Conservation (phyloP, 129 eudicot species). For the Ambrosia trifida region DNA sequence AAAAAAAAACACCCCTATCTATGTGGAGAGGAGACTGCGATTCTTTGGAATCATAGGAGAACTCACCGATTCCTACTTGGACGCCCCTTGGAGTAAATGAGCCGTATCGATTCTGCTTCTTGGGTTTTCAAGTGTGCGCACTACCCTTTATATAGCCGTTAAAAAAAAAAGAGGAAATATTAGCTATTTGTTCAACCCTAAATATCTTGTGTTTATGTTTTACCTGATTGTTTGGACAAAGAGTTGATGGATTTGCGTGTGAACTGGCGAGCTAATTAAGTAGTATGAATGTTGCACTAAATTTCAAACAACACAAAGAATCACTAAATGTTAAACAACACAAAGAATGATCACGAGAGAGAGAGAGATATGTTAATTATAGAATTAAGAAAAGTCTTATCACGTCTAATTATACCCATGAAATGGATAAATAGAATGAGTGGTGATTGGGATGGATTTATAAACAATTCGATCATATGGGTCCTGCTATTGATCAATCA, state of each 20-base stretch:
- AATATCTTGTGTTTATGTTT: no score
- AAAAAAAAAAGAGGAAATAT: no score
- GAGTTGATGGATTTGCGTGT: slow-evolving; percentile 25
- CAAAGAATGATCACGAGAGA: slow-evolving; percentile 20
- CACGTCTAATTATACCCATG: slow-evolving; percentile 37
- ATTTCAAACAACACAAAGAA: background rate
- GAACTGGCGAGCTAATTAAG: background rate
- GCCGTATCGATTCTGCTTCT: no score
- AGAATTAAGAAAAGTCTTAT: slow-evolving; percentile 28
- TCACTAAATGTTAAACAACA: slow-evolving; percentile 13
- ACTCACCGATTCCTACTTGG: no score
- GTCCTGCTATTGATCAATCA: slow-evolving; percentile 25
- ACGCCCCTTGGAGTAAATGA: no score
- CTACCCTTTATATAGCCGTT: no score
- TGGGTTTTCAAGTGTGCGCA: no score
- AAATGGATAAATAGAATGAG: slow-evolving; percentile 28
- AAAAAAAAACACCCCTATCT: no score
- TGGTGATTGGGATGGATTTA: slow-evolving; percentile 30
- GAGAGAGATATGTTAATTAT: slow-evolving; percentile 21
- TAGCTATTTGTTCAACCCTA: no score
- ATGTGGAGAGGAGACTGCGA: no score
- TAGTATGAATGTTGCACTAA: slow-evolving; percentile 9
- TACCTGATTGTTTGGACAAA: background rate
- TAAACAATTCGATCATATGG: slow-evolving; percentile 33
- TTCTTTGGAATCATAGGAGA: no score